Base-by-base conservation (phyloP, 257 asterid species). In the Solanum phureja region DNA sequence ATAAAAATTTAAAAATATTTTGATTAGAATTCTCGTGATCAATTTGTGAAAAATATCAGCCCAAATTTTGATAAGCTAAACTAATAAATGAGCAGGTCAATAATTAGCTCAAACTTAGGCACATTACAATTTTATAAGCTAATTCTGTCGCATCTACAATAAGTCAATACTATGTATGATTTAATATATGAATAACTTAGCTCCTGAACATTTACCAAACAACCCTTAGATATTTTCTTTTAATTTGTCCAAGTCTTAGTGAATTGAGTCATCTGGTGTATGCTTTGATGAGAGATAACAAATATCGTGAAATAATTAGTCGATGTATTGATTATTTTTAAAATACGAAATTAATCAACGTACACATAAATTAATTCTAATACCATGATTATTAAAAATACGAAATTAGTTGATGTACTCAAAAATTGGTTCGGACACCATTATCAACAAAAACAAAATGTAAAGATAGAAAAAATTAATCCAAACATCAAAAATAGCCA, bases 401-500 rank as follows among this genome's bases (percentile, higher is more conserved):
- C 1, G 12, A 60, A 60, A 60, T 9, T 23, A 58, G 7, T 60
- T 0, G 29, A 60, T 23, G 6, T 23, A 60, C 12, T 60, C 69
- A 9, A 1, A 23, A 60, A 60, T 2, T 60, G 29, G 0, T 60
- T n/a, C 29, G 0, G 3, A 0, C 0, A 23, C 12, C 27, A n/a
- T 64, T n/a, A 24, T 64, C 16, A 64, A 56, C 4, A 64, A 64
- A 64, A 64, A 64, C 6, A 10, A 62, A 64, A 64, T 64, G 33
- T 1, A 11, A 21, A 60, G 13, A 23, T 60, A 84, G 73, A 23
- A 60, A 42, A 18, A 86, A 75, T 82, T 76, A 66, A 90, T 84
- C n/a, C 84, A 44, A 85, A 52, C 62, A 33, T 86, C 27, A 88
- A 87, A 69, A 87, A 87, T 77, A 71, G 89, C 90, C 90, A 90